A percentile compares a stretch with the other conserved stretches of the same genome.
These are phyloP conservation scores for Penicillium aurantiogriseum DNA, from an alignment of 2,329 filamentous ascomycete genomes.

Conservation along the genomic window DNA sequence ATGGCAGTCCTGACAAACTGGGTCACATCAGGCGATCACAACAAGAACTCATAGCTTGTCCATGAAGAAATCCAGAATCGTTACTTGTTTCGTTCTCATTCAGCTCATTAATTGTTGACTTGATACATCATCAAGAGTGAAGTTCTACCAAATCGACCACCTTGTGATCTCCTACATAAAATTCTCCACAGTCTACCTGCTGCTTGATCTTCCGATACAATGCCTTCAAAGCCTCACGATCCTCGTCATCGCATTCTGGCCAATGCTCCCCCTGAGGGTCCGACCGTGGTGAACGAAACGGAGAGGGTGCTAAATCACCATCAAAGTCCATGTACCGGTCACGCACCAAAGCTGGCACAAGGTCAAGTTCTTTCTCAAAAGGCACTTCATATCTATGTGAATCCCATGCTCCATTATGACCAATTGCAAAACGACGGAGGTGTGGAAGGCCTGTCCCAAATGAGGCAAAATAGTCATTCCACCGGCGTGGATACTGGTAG, in stretches of 20 bases:
- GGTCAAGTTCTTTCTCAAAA: neutral
- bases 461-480: neutral
- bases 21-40: no score
- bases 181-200: neutral
- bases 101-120: neutral
- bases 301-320: neutral
- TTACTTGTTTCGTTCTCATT: neutral
- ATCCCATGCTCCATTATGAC: neutral
- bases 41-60: neutral
- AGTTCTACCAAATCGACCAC: neutral
- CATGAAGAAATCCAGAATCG: neutral
- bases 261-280: neutral
- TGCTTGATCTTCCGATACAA: neutral
- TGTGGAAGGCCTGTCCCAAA: neutral
- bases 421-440: neutral
- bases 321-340: neutral
- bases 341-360: neutral
- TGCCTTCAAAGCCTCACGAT: neutral
- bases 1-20: no score
- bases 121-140: neutral
- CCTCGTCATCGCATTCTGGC: neutral
- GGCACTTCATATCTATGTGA: neutral
- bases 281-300: neutral
- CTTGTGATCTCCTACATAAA: neutral
- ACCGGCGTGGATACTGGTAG: neutral